A percentile compares a stretch with the other conserved stretches of the same genome.
phyloP scores from a whole-genome alignment of 352 stramenopile genomes.

The Globisporangium polare region DNA sequence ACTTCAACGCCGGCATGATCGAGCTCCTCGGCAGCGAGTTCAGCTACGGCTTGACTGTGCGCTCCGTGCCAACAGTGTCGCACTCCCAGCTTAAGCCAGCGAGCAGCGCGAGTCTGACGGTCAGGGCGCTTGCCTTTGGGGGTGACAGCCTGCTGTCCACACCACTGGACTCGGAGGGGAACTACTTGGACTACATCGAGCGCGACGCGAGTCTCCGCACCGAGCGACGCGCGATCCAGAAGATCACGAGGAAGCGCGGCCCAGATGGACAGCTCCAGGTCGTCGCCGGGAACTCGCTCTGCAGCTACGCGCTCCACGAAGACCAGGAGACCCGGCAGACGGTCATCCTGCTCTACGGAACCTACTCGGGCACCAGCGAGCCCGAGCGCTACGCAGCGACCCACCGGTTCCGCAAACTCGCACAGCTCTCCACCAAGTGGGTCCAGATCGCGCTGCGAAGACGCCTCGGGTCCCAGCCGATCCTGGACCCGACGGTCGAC shows the following conservation, averaged over 20 bases:
- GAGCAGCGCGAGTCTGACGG: slow-evolving; percentile 7
- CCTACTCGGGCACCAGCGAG: slow-evolving; percentile 4
- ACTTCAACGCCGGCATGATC: slow-evolving; percentile 28
- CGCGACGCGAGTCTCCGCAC: slow-evolving; percentile 1
- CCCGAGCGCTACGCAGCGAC: slow-evolving; percentile 10
- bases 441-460: slow-evolving; percentile 10
- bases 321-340: slow-evolving; percentile 18
- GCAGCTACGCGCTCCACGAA: slow-evolving; percentile 24
- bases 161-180: slow-evolving; percentile 7
- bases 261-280: slow-evolving; percentile 4
- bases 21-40: slow-evolving; percentile 24
- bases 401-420: slow-evolving; percentile 15
- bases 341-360: slow-evolving; percentile 17
- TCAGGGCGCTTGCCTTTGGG: slow-evolving; percentile 21
- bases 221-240: slow-evolving; percentile 15
- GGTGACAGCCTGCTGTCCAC: slow-evolving; percentile 10
- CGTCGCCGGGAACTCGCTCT: slow-evolving; percentile 7
- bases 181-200: slow-evolving; percentile 24
- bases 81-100: background rate
- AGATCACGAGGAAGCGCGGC: slow-evolving; percentile 4
- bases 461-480: slow-evolving; percentile 10
- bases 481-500: slow-evolving; percentile 9
- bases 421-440: slow-evolving; percentile 17
- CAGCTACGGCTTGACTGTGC: slow-evolving; percentile 21
- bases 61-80: slow-evolving; percentile 10